phyloP scores from a whole-genome alignment of 2,329 filamentous ascomycete species.

The Elsinoe perseae region DNA sequence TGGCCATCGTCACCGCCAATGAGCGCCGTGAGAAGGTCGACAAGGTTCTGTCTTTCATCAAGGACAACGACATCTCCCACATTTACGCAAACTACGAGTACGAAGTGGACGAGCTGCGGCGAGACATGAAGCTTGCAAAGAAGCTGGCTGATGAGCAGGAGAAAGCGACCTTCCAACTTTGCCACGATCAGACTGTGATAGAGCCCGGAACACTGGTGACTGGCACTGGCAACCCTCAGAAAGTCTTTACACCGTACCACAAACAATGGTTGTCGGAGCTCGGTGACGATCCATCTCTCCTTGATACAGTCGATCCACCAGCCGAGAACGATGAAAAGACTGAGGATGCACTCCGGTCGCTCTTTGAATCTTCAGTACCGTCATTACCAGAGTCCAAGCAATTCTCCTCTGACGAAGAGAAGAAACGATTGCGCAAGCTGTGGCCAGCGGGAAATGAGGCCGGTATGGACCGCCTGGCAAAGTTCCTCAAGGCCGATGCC shows the following conservation, averaged over 20 bases:
- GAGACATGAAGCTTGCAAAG: slow-evolving; percentile 40
- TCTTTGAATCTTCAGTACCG: slow-evolving; percentile 50
- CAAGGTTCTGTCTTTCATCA: slow-evolving; percentile 37
- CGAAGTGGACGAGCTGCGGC: slow-evolving; percentile 38
- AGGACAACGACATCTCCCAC: slow-evolving; percentile 39
- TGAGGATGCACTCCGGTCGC: slow-evolving; percentile 41
- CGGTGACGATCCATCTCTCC: slow-evolving; percentile 35
- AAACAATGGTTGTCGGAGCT: slow-evolving; percentile 40
- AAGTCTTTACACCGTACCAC: slow-evolving; percentile 47
- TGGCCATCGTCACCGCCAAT: slow-evolving; percentile 39
- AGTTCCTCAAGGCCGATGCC: slow-evolving; percentile 33
- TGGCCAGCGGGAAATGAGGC: slow-evolving; percentile 41
- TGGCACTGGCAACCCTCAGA: slow-evolving; percentile 40
- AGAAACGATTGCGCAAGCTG: slow-evolving; percentile 35
- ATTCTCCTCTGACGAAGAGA: slow-evolving; percentile 34
- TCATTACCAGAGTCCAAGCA: slow-evolving; percentile 35
- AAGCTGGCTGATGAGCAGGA: slow-evolving; percentile 29
- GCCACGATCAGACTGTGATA: slow-evolving; percentile 45
- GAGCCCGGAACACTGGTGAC: slow-evolving; percentile 39
- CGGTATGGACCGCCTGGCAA: slow-evolving; percentile 34
- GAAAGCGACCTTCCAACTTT: slow-evolving; percentile 35
- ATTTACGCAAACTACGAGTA: slow-evolving; percentile 44
- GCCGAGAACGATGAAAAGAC: slow-evolving; percentile 38
- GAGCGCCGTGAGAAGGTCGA: slow-evolving; percentile 37
- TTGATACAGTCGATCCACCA: slow-evolving; percentile 37